Evolutionary conservation across 2,329 filamentous ascomycete species (phyloP).

Genomic region (Teratosphaeria pseudoeucalypti): DNA sequence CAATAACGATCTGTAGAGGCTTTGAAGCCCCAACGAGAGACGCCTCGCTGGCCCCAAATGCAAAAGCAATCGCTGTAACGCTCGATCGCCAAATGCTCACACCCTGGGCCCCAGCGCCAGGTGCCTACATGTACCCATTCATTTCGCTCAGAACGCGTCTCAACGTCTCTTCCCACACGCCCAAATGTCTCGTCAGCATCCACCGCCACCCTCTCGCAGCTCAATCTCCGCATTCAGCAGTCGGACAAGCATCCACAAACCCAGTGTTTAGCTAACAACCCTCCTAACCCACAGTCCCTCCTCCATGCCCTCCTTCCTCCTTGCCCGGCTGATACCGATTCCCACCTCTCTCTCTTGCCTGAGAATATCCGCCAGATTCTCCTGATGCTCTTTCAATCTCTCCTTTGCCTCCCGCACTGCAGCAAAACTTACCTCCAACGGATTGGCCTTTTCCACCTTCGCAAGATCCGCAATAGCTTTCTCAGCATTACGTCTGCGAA

Average conservation of each 20-base stretch:
- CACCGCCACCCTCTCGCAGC: neutral
- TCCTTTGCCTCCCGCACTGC: conserved; percentile 45
- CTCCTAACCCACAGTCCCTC: conserved; percentile 65
- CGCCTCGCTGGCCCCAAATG: neutral
- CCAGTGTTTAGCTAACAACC: conserved; percentile 31
- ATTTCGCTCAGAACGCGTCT: neutral
- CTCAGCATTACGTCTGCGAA: conserved; percentile 61
- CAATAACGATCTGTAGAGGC: neutral
- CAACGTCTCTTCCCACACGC: neutral
- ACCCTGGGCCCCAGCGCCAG: neutral
- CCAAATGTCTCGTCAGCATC: neutral
- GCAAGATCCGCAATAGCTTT: conserved; percentile 67
- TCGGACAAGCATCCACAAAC: neutral
- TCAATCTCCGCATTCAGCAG: neutral
- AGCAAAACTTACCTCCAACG: conserved; percentile 53
- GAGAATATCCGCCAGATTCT: conserved; percentile 61
- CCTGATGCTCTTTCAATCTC: conserved; percentile 56
- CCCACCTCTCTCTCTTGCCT: conserved; percentile 71
- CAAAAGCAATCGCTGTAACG: neutral
- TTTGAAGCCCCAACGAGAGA: neutral
- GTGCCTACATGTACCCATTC: neutral
- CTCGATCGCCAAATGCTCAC: neutral
- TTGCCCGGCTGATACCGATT: conserved; percentile 64
- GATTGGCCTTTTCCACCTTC: conserved; percentile 59
- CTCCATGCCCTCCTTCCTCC: conserved; percentile 55